Conservation (phyloP, 106 monocot species). For the Triglochin maritima region DNA sequence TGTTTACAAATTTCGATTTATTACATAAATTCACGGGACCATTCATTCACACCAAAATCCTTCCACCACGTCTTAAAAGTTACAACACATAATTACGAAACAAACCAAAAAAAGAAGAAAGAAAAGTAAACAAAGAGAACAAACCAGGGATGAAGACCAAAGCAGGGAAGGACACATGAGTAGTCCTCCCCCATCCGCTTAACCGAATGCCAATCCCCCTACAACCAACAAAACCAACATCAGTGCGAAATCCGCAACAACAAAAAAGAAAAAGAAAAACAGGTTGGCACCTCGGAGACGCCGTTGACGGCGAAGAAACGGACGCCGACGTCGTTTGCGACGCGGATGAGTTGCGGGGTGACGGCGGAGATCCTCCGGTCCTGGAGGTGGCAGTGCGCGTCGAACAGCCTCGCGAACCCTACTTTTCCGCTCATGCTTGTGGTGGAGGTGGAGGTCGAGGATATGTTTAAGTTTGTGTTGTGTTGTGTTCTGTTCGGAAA, state of each 20-base stretch:
- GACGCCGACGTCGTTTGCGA: slow-evolving; percentile 54
- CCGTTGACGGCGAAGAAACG: slow-evolving; percentile 75
- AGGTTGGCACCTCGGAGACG: slow-evolving; percentile 41
- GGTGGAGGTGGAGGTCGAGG: too few species aligned
- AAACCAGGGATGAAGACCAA: slow-evolving; percentile 44
- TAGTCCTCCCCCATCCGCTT: slow-evolving; percentile 34
- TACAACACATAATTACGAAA: not conserved
- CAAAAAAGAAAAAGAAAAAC: not conserved
- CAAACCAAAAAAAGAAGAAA: not conserved
- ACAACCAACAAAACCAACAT: not conserved
- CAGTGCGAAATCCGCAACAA: not conserved
- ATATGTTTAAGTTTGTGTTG: too few species aligned
- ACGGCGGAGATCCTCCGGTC: slow-evolving; percentile 44
- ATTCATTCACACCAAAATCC: too few species aligned
- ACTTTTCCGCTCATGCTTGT: slow-evolving; percentile 5
- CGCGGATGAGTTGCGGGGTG: slow-evolving; percentile 43
- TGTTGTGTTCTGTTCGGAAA: too few species aligned
- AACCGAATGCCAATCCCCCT: slow-evolving; percentile 38
- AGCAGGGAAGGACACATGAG: slow-evolving; percentile 22
- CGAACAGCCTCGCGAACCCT: slow-evolving; percentile 43
- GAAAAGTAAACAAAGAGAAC: not conserved
- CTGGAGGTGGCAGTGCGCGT: slow-evolving; percentile 96
- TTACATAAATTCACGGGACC: too few species aligned
- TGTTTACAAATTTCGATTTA: too few species aligned
- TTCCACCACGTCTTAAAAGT: too few species aligned